These are phyloP conservation scores for Blastobotrys americana DNA, from an alignment of 805 yeast species.

Conservation along the genomic window DNA sequence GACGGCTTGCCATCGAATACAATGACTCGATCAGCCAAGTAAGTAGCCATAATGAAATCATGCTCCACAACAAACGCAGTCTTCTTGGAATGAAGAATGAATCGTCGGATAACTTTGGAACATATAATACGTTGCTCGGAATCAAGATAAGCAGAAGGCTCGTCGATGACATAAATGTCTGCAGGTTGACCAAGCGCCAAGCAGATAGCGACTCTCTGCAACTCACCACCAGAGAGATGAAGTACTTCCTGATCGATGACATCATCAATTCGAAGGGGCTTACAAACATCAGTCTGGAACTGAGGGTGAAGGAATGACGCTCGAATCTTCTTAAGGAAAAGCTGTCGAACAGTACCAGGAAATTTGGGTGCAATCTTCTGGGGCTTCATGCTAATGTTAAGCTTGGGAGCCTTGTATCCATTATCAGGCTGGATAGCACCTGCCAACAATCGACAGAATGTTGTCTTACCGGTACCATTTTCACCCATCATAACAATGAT, in stretches of 20 bases:
- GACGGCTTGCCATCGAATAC: slow-evolving; percentile 97
- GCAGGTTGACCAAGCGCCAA: slow-evolving; percentile 91
- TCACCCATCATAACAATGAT: slow-evolving; percentile 99
- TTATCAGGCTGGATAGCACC: slow-evolving; percentile 87
- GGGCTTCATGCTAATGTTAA: slow-evolving; percentile 96
- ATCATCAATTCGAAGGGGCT: slow-evolving; percentile 88
- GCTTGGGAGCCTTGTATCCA: slow-evolving; percentile 70
- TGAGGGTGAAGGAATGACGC: slow-evolving; percentile 92
- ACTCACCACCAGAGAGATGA: slow-evolving; percentile 97
- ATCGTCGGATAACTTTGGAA: slow-evolving; percentile 96
- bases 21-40: slow-evolving; percentile 96
- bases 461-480: slow-evolving; percentile 99
- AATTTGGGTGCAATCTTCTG: slow-evolving; percentile 98
- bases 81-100: slow-evolving; percentile 91
- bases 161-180: slow-evolving; percentile 94
- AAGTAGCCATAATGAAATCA: slow-evolving; percentile 99
- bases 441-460: slow-evolving; percentile 91
- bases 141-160: slow-evolving; percentile 97
- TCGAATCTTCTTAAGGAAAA: slow-evolving; percentile 93
- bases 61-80: slow-evolving; percentile 99
- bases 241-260: slow-evolving; percentile 97
- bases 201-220: slow-evolving; percentile 98
- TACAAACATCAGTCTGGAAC: slow-evolving; percentile 96
- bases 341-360: slow-evolving; percentile 97
- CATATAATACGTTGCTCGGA: slow-evolving; percentile 99